phyloP scores from a whole-genome alignment of 1,139 yeast genomes.

The Candida sp. region DNA sequence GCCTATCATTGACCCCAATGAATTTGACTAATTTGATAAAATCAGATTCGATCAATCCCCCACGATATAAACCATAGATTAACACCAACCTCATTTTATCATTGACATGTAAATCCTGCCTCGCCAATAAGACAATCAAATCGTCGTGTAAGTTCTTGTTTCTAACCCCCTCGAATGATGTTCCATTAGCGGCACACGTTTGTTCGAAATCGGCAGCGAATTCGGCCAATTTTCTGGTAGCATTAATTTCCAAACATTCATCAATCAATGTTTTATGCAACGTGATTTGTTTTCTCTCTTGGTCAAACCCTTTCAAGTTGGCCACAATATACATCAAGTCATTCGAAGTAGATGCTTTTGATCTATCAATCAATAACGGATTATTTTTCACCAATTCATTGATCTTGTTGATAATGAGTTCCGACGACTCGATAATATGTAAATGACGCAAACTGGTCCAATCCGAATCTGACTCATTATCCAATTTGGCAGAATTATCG shows the following conservation, averaged over 20 bases:
- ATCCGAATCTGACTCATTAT: slow-evolving; percentile 67
- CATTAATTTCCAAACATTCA: slow-evolving; percentile 51
- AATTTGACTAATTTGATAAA: slow-evolving; percentile 68
- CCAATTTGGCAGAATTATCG: slow-evolving; percentile 39
- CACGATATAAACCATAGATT: slow-evolving; percentile 76
- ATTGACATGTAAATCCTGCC: slow-evolving; percentile 46
- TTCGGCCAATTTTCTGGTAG: slow-evolving; percentile 53
- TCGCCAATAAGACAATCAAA: slow-evolving; percentile 55
- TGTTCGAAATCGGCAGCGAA: slow-evolving; percentile 71
- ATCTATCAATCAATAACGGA: slow-evolving; percentile 65
- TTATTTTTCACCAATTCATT: slow-evolving; percentile 70
- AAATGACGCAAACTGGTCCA: slow-evolving; percentile 74
- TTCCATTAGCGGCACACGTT: slow-evolving; percentile 70
- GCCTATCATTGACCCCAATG: slow-evolving; percentile 59
- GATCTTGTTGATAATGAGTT: slow-evolving; percentile 56
- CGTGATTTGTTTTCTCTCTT: slow-evolving; percentile 58
- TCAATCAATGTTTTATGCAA: slow-evolving; percentile 61
- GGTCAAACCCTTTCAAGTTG: slow-evolving; percentile 64
- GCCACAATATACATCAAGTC: slow-evolving; percentile 68
- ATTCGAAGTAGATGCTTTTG: slow-evolving; percentile 55
- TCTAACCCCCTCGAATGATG: slow-evolving; percentile 66
- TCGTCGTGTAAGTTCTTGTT: slow-evolving; percentile 66
- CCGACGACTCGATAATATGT: slow-evolving; percentile 77
- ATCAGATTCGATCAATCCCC: slow-evolving; percentile 79
- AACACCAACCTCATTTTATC: slow-evolving; percentile 80